Evolutionary conservation across 2,329 filamentous ascomycete genomes (phyloP), one percentile per base, ranked within the genome.

Genomic region (Cladosporium sp.): DNA sequence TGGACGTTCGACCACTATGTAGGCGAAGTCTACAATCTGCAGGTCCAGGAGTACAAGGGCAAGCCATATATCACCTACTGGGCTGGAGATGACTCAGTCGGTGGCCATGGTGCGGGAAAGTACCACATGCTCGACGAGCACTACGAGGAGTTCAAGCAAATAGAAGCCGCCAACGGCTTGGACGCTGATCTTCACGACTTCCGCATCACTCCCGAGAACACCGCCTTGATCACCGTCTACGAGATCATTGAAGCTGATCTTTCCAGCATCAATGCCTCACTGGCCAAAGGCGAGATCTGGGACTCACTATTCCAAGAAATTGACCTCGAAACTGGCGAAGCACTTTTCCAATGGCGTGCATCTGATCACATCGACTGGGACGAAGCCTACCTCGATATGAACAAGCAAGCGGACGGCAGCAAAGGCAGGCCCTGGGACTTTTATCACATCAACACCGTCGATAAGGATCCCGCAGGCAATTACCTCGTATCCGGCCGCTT

Each of bases 381-480:
- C 21, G 69, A 74, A 21, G 69, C 71, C 32, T 71, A 71, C 64
- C 80, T 79, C 55, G 75, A 78, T 38, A 66, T 67, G 10, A 75
- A 72, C 59, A 78, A 81, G n/a, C 74, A 75, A 30, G 82, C 81
- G 21, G 77, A 78, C n/a, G 80, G 79, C 32, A 74, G 80, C 67
- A 75, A 78, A 38, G 74, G 77, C 41, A 78, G 80, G 44, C 79
- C 81, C 0, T 85, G 80, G 73, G 84, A 86, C 70, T 85, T 79
- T 73, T 85, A 85, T 72, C 84, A 84, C 72, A 81, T 85, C 72
- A 83, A 84, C 74, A 83, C 81, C 66, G 74, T 84, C 54, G 79
- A 81, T 67, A 84, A 84, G 68, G 80, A 83, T 68, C 71, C 71
- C 1, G 70, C 76, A 6, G 82, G 81, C 0, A 80, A 84, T 70